Evolutionary conservation across 257 asterid genomes (phyloP).

Genomic region (Capsicum baccatum): DNA sequence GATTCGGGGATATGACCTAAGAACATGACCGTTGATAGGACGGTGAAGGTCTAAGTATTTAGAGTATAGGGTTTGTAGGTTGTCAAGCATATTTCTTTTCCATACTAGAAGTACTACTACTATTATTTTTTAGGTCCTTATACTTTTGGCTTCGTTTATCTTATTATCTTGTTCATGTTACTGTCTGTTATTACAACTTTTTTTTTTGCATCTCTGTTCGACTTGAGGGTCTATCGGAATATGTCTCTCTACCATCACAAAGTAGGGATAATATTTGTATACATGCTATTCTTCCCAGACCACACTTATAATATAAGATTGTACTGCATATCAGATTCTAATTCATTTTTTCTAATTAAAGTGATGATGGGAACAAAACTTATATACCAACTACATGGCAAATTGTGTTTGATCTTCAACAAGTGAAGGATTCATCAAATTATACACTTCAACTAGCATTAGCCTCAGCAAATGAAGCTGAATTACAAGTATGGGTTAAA

Average conservation of each 20-base stretch:
- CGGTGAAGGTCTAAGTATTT: neutral
- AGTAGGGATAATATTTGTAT: neutral
- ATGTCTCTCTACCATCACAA: neutral
- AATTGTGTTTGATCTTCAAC: constrained; percentile 48
- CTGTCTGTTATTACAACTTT: neutral
- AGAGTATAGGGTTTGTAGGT: neutral
- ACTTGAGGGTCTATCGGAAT: neutral
- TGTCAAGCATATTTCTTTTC: neutral
- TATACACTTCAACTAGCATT: constrained; percentile 74
- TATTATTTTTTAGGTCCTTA: neutral
- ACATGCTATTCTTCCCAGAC: no score
- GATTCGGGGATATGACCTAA: neutral
- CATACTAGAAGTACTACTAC: no score
- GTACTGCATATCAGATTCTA: neutral
- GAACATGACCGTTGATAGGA: neutral
- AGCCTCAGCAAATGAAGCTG: constrained; percentile 62
- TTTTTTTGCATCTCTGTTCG: neutral
- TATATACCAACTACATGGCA: constrained; percentile 66
- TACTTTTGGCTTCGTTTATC: neutral
- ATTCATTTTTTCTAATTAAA: constrained; percentile 20
- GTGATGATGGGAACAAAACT: constrained; percentile 39
- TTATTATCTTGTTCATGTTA: neutral
- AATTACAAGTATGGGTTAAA: constrained; percentile 48
- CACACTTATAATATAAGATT: no score
- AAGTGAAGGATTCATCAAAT: constrained; percentile 35